These are phyloP conservation scores for Erodium trifolium DNA, from an alignment of 441 rosid species.

Conservation along the genomic window DNA sequence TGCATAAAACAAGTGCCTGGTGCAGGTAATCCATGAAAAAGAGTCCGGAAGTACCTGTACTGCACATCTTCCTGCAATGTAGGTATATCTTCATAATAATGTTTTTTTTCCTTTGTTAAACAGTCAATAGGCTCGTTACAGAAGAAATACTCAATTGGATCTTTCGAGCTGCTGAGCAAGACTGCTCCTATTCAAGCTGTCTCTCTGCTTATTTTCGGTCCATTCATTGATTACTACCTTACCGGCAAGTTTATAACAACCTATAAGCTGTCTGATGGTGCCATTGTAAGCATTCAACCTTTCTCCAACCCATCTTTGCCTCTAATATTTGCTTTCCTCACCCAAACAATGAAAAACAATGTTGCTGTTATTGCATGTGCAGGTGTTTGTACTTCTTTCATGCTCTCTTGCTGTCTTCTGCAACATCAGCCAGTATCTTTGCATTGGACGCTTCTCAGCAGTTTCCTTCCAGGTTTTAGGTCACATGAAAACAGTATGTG, in stretches of 20 bases:
- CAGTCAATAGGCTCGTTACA: constrained; percentile 90
- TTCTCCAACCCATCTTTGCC: no score
- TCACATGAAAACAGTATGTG: constrained; percentile 87
- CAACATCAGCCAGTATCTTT: constrained; percentile 84
- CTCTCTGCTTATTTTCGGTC: constrained; percentile 80
- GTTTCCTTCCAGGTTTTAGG: constrained; percentile 28
- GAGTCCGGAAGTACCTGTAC: neutral
- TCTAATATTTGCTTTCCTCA: no score
- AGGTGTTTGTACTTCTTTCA: no score
- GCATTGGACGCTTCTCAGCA: constrained; percentile 89
- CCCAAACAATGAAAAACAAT: neutral
- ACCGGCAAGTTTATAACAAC: constrained; percentile 47
- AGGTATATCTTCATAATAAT: neutral
- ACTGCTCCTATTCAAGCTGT: constrained; percentile 96
- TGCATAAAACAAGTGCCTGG: no score
- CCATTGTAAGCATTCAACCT: constrained; percentile 40
- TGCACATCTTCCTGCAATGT: neutral
- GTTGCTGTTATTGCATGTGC: neutral
- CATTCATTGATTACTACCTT: constrained; percentile 68
- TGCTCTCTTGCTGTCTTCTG: constrained; percentile 31
- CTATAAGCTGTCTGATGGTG: constrained; percentile 66
- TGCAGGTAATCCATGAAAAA: no score
- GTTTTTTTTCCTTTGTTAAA: constrained; percentile 5
- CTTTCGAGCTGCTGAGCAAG: constrained; percentile 83
- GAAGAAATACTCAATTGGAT: constrained; percentile 83